Evolutionary conservation across 768 basidiomycete species (phyloP).

Genomic region (Hysterangium stoloniferum): DNA sequence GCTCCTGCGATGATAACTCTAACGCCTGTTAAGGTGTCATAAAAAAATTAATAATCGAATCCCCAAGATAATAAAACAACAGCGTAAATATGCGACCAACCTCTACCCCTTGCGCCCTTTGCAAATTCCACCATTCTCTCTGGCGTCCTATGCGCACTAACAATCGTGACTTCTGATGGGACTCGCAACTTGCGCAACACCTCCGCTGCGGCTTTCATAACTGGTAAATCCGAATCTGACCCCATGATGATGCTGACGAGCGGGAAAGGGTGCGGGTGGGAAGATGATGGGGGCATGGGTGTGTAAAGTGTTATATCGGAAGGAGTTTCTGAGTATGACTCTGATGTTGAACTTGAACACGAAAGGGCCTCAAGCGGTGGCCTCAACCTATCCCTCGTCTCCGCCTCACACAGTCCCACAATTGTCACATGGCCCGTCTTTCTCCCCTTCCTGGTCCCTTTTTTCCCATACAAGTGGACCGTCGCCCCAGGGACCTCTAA

Average conservation of each 20-base stretch:
- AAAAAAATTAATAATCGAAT: not conserved
- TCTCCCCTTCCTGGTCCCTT: slow-evolving; percentile 77
- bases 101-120: slow-evolving; percentile 57
- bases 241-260: slow-evolving; percentile 97
- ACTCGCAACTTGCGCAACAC: slow-evolving; percentile 77
- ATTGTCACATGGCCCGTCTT: slow-evolving; percentile 99
- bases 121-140: slow-evolving; percentile 80
- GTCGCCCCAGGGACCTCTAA: slow-evolving; percentile 65
- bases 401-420: slow-evolving; percentile 74
- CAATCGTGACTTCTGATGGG: slow-evolving; percentile 91
- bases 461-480: slow-evolving; percentile 93
- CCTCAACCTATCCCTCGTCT: slow-evolving; percentile 59
- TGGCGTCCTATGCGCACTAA: slow-evolving; percentile 94
- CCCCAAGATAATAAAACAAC: not conserved
- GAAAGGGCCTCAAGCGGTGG: slow-evolving; percentile 66
- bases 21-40: slow-evolving; percentile 15
- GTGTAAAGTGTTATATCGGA: slow-evolving; percentile 48
- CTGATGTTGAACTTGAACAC: slow-evolving; percentile 23
- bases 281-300: slow-evolving; percentile 35
- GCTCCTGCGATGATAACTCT: slow-evolving; percentile 88
- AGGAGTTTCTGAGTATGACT: slow-evolving; percentile 13
- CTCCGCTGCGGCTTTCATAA: slow-evolving; percentile 82
- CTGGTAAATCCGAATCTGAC: slow-evolving; percentile 93
- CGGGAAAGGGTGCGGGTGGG: slow-evolving; percentile 57
- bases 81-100: slow-evolving; percentile 26